Evolutionary conservation across 2,329 filamentous ascomycete genomes (phyloP).

Genomic region (Apiospora malaysiana): DNA sequence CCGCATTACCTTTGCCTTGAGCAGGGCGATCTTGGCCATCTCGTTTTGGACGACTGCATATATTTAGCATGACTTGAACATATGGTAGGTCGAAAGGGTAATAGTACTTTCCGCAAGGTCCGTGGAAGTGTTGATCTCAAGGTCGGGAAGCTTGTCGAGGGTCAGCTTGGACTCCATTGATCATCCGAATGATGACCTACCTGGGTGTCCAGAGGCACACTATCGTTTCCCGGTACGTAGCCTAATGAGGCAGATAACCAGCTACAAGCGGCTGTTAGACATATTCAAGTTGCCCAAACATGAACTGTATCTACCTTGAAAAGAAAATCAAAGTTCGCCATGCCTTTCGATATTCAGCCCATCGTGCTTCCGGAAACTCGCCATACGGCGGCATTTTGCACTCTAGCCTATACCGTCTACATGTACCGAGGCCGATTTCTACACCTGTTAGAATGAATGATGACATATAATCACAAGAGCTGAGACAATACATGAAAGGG

Average conservation of each 20-base stretch:
- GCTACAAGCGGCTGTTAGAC: conserved; percentile 25
- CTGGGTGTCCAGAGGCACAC: conserved; percentile 28
- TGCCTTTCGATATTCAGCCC: conserved; percentile 33
- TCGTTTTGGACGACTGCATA: conserved; percentile 37
- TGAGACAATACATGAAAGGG: not conserved
- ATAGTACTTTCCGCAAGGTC: conserved; percentile 34
- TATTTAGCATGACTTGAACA: not conserved
- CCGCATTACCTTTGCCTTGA: conserved; percentile 39
- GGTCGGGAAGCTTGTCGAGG: conserved; percentile 28
- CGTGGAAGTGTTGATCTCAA: conserved; percentile 31
- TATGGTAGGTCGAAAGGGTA: not conserved
- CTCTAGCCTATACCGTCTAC: conserved; percentile 31
- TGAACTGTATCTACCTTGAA: conserved; percentile 30
- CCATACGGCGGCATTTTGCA: conserved; percentile 22
- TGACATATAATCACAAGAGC: not conserved
- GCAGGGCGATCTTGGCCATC: conserved; percentile 37
- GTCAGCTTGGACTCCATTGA: not conserved
- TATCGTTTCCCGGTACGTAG: conserved; percentile 36
- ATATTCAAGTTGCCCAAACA: not conserved
- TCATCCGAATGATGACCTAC: not conserved
- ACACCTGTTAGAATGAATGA: not conserved
- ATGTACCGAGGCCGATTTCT: conserved; percentile 36
- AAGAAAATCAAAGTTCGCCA: conserved; percentile 41
- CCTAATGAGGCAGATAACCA: conserved; percentile 40
- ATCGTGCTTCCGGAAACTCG: conserved; percentile 24